Evolutionary conservation across 2,329 filamentous ascomycete genomes (phyloP).

Genomic region (Tolypocladium cylindrosporum): DNA sequence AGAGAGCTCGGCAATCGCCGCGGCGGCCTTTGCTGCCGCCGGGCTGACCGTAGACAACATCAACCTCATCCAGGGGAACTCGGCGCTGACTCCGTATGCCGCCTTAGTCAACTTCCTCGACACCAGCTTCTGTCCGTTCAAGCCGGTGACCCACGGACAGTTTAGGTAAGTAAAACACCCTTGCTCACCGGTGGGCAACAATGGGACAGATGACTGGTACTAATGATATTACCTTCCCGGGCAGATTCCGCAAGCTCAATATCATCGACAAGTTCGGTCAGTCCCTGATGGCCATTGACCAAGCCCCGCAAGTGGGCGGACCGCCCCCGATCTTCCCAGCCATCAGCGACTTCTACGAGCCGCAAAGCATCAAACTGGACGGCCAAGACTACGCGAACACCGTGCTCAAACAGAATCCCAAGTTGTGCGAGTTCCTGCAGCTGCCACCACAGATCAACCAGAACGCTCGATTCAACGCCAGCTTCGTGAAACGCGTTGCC

Average conservation of each 20-base stretch:
- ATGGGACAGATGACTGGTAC: too few relatives aligned
- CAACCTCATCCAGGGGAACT: constrained; percentile 11
- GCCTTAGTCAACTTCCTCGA: constrained; percentile 12
- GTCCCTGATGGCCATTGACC: constrained; percentile 20
- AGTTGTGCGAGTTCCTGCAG: constrained; percentile 24
- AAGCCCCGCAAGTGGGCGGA: constrained; percentile 5
- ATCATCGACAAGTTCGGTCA: constrained; percentile 41
- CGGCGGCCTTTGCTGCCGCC: constrained; percentile 6
- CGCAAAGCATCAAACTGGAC: constrained; percentile 10
- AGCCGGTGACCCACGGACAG: constrained; percentile 37
- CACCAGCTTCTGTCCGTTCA: constrained; percentile 23
- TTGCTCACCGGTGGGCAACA: too few relatives aligned
- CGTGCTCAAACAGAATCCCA: constrained; percentile 8
- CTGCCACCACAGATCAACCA: constrained; percentile 32
- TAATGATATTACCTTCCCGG: too few relatives aligned
- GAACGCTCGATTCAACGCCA: constrained; percentile 22
- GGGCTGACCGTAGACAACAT: constrained; percentile 11
- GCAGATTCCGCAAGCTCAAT: constrained; percentile 31
- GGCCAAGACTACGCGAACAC: constrained; percentile 12
- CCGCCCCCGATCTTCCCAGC: constrained; percentile 18
- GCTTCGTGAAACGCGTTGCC: constrained; percentile 15
- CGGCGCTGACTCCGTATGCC: constrained; percentile 26
- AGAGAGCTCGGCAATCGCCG: background rate
- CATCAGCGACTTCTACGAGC: constrained; percentile 23
- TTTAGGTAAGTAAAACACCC: constrained; percentile 12